phyloP scores from a whole-genome alignment of 352 stramenopile genomes.

The Phytophthora parvispora region DNA sequence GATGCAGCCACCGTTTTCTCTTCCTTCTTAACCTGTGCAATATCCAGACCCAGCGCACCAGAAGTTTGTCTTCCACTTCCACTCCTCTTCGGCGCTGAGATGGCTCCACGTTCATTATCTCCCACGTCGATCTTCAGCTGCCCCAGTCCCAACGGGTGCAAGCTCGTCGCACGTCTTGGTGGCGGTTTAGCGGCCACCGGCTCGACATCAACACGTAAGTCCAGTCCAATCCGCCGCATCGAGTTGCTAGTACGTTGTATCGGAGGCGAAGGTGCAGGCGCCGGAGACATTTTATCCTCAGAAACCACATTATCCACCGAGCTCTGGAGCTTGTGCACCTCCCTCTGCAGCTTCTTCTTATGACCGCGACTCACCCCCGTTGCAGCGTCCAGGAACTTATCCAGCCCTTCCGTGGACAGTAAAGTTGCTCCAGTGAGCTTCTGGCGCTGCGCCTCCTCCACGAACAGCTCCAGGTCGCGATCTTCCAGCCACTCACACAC shows the following conservation, averaged over 20 bases:
- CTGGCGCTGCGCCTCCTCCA: conserved; percentile 45
- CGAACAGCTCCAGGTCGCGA: conserved; percentile 74
- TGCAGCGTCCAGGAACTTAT: conserved; percentile 68
- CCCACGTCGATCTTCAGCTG: conserved; percentile 65
- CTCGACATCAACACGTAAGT: conserved; percentile 67
- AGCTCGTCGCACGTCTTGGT: conserved; percentile 12
- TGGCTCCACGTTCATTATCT: conserved; percentile 12
- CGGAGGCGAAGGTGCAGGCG: conserved; percentile 15
- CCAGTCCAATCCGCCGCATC: conserved; percentile 52
- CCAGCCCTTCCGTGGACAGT: conserved; percentile 49
- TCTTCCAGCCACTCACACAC: conserved; percentile 70
- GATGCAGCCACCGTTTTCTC: conserved; percentile 69
- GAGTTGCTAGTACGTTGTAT: conserved; percentile 29
- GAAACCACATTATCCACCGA: background rate
- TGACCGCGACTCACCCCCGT: conserved; percentile 63
- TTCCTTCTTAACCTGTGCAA: conserved; percentile 69
- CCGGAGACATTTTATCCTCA: conserved; percentile 4
- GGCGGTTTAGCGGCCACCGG: conserved; percentile 8
- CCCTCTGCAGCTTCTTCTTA: conserved; percentile 84
- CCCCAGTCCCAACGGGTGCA: conserved; percentile 47
- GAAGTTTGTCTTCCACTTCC: conserved; percentile 48
- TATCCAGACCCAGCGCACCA: conserved; percentile 69
- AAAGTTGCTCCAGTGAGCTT: conserved; percentile 58
- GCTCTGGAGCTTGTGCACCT: conserved; percentile 80
- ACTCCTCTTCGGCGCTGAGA: conserved; percentile 17